Conservation (phyloP, 306 rosid genomes). For the Medicago ruthenica region DNA sequence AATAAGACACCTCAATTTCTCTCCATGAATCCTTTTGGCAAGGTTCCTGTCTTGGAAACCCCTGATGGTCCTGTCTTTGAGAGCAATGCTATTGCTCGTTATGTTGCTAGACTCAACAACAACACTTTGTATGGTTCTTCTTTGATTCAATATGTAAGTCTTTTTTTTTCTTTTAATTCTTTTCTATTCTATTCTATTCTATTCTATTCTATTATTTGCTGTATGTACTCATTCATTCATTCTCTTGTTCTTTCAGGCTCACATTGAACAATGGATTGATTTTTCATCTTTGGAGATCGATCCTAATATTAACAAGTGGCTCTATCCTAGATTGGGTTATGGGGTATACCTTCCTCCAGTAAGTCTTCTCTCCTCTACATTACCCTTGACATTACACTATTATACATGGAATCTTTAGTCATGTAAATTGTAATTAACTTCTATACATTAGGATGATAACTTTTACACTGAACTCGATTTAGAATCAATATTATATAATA, state of each 20-base stretch:
- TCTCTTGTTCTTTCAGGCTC: conserved; percentile 59
- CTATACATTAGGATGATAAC: too few species aligned
- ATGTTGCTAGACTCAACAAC: conserved; percentile 26
- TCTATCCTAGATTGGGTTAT: conserved; percentile 53
- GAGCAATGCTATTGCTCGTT: conserved; percentile 90
- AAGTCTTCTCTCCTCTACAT: conserved; percentile 19
- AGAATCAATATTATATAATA: too few species aligned
- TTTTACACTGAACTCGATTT: too few species aligned
- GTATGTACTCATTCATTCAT: too few species aligned
- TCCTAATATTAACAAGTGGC: conserved; percentile 47
- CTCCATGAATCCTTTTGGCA: conserved; percentile 84
- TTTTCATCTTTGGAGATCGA: conserved; percentile 75
- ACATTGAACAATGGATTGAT: conserved; percentile 87
- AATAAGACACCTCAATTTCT: conserved; percentile 78
- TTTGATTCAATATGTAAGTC: too few species aligned
- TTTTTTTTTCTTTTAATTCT: neutral
- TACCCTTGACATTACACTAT: too few species aligned
- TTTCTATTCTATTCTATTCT: neutral
- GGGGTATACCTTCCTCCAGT: conserved; percentile 65
- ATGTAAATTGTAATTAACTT: too few species aligned
- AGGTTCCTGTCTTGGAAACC: conserved; percentile 88
- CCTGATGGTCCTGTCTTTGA: conserved; percentile 78
- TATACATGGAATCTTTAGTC: too few species aligned
- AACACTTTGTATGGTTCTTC: too few species aligned
- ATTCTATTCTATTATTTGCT: neutral